These are phyloP conservation scores for Fusarium sp. DNA, from an alignment of 2,329 filamentous ascomycete species.

Conservation along the genomic window DNA sequence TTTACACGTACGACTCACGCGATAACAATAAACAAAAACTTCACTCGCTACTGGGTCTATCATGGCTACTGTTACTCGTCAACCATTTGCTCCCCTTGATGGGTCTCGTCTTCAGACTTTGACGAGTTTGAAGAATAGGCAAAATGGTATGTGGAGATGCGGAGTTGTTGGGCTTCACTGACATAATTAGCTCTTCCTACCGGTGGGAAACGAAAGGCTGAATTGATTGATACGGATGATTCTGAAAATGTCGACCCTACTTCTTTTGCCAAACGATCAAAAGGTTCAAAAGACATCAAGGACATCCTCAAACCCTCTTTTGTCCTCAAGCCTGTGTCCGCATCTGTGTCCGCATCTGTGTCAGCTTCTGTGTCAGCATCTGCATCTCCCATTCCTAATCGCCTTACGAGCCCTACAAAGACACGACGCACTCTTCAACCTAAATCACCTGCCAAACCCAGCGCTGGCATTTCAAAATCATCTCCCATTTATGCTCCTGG, in stretches of 20 bases:
- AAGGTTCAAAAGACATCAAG: slow-evolving; percentile 58
- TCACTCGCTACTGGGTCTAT: slow-evolving; percentile 22
- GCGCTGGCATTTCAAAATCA: slow-evolving; percentile 59
- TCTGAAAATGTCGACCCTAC: slow-evolving; percentile 72
- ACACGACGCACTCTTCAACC: slow-evolving; percentile 62
- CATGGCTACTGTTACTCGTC: slow-evolving; percentile 71
- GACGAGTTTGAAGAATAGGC: slow-evolving; percentile 81
- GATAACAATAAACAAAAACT: slow-evolving; percentile 34
- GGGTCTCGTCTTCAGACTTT: slow-evolving; percentile 76
- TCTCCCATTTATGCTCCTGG: slow-evolving; percentile 76
- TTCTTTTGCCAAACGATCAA: slow-evolving; percentile 70
- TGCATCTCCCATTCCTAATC: slow-evolving; percentile 46
- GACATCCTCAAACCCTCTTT: slow-evolving; percentile 64
- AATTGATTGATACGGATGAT: slow-evolving; percentile 64
- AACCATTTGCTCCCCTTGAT: slow-evolving; percentile 82
- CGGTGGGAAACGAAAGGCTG: slow-evolving; percentile 69
- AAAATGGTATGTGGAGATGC: slow-evolving; percentile 70
- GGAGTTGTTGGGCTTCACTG: slow-evolving; percentile 19
- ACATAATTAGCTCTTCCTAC: slow-evolving; percentile 56
- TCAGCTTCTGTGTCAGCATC: slow-evolving; percentile 22
- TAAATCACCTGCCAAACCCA: slow-evolving; percentile 65
- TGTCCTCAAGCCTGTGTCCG: slow-evolving; percentile 55
- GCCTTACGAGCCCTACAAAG: slow-evolving; percentile 52
- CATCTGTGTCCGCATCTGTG: slow-evolving; percentile 41
- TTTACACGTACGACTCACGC: slow-evolving; percentile 31